Base-by-base conservation (phyloP, 805 yeast genomes). In the Phaffomyces antillensis region DNA sequence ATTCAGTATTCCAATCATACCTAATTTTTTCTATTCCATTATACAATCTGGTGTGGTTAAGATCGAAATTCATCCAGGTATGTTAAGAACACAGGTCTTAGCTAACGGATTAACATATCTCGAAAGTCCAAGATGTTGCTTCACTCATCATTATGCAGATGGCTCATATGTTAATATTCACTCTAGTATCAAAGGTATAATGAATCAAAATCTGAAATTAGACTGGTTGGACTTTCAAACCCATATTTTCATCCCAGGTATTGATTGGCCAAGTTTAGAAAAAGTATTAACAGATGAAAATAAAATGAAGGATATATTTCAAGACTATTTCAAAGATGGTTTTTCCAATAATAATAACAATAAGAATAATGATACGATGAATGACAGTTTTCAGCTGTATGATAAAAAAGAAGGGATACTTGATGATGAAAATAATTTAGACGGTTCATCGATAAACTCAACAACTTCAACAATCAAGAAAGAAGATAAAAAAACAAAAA, bases 161-260 rank as follows among this genome's bases (percentile, higher is more conserved):
- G 95, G 93, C 0, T 80, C 90, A 3, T 73, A 73, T 52, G 78
- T 85, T 9, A 72, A 76, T 10, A 74, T 82, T 40, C 68, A 70
- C 46, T 86, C 91, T 0, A 76, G 76, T 17, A 63, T 81, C 36
- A 78, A 79, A 50, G 76, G 85, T 10, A 67, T 78, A 7, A 75
- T 87, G 64, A 81, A 78, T 56, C 68, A 81, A 30, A 75, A 72
- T 42, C 66, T 86, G 48, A 73, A 76, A 50, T 75, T 88, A 26
- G 95, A 86, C 52, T 83, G 85, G 78, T 60, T 83, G 37, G 95
- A 86, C 55, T 66, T 83, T 49, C 75, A 73, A 24, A 62, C 74
- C 5, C 70, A 68, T 44, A 68, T 71, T 52, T 64, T 72, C 60
- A 57, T 68, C 43, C 72, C 81, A 45, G 68, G 69, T 49, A 51